These are phyloP conservation scores for Carnegiea gigantea DNA, from an alignment of 179 eudicot species.

Conservation along the genomic window DNA sequence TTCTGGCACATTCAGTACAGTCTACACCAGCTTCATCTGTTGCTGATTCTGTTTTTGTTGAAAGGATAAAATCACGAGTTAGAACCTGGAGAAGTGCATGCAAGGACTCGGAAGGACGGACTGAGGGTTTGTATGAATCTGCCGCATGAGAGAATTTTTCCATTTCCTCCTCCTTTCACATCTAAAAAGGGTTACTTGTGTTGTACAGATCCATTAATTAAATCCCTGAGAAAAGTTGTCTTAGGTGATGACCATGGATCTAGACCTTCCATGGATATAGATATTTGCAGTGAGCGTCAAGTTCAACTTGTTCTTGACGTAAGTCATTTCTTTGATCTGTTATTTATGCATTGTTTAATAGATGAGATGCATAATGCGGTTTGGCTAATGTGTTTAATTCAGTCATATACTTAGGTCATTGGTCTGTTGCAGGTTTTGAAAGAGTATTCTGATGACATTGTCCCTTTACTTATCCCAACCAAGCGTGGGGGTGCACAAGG, in stretches of 20 bases:
- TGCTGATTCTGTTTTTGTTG: conserved; percentile 69
- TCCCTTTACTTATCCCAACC: conserved; percentile 61
- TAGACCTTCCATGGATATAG: conserved; percentile 75
- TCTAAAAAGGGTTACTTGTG: conserved; percentile 21
- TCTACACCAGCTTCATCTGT: conserved; percentile 51
- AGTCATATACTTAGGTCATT: conserved; percentile 17
- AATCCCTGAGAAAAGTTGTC: conserved; percentile 69
- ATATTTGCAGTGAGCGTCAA: conserved; percentile 94
- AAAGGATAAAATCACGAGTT: conserved; percentile 74
- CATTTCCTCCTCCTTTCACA: conserved; percentile 19
- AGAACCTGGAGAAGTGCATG: conserved; percentile 62
- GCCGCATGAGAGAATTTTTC: conserved; percentile 6
- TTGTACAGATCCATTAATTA: conserved; percentile 62
- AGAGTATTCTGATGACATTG: conserved; percentile 57
- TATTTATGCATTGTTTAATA: not conserved
- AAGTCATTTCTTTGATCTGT: conserved; percentile 8
- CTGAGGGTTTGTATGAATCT: conserved; percentile 52
- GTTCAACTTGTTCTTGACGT: conserved; percentile 82
- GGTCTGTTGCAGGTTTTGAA: conserved; percentile 52
- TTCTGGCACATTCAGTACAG: conserved; percentile 33
- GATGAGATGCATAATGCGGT: not conserved
- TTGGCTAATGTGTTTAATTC: conserved; percentile 8
- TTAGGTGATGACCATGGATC: conserved; percentile 67
- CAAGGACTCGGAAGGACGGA: conserved; percentile 38
- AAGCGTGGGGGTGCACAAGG: conserved; percentile 70